Conservation (phyloP, 768 basidiomycete genomes). For the Boletus reticuloceps region DNA sequence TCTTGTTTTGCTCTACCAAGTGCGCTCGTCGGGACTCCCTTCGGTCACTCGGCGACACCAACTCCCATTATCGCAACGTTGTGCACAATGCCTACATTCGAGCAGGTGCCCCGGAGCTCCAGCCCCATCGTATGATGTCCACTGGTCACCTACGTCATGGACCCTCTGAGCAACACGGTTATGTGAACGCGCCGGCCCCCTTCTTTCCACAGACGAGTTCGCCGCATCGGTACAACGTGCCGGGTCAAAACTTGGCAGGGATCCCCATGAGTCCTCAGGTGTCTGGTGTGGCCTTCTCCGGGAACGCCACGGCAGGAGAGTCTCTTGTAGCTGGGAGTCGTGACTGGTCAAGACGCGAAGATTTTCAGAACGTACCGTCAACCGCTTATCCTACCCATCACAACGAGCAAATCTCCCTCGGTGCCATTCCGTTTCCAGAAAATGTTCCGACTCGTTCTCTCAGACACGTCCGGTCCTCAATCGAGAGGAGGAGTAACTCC, state of each 20-base stretch:
- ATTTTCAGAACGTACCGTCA: not conserved
- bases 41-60: slow-evolving; percentile 16
- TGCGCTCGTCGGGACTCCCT: slow-evolving; percentile 29
- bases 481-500: not conserved
- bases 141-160: slow-evolving; percentile 1
- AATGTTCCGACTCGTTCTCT: too few relatives aligned
- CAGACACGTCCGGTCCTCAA: too few relatives aligned
- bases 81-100: slow-evolving; percentile 14
- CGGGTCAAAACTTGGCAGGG: too few relatives aligned
- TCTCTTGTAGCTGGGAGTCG: not conserved
- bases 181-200: not conserved
- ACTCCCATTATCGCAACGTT: slow-evolving; percentile 25
- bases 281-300: not conserved
- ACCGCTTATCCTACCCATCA: not conserved
- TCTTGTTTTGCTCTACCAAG: slow-evolving; percentile 26
- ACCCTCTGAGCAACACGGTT: not conserved
- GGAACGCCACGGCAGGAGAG: not conserved
- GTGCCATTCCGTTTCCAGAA: too few relatives aligned
- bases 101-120: slow-evolving; percentile 1
- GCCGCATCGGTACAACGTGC: too few relatives aligned
- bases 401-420: not conserved
- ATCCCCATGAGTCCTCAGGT: not conserved
- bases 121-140: slow-evolving; percentile 13
- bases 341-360: not conserved
- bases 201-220: not conserved